Percentiles rank a stretch among this genome's conserved stretches.
phyloP scores from a whole-genome alignment of 2,329 filamentous ascomycete genomes.

The Pyrenophora graminea region DNA sequence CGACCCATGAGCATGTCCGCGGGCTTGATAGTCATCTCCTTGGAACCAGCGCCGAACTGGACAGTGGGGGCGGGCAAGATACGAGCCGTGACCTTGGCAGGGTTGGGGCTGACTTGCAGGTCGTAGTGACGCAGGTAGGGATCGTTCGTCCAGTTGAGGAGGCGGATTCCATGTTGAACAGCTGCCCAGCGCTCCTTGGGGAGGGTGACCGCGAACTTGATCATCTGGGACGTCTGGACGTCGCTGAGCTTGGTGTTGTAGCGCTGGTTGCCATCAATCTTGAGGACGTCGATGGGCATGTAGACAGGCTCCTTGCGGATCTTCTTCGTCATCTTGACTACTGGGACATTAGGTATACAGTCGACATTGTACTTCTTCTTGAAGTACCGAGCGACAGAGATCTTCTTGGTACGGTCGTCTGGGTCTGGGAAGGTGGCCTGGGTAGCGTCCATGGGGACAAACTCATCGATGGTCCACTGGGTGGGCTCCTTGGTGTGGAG shows the following conservation, averaged over 20 bases:
- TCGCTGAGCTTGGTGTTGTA: conserved; percentile 64
- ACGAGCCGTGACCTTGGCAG: conserved; percentile 68
- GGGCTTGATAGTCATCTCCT: conserved; percentile 29
- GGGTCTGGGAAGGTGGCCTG: conserved; percentile 59
- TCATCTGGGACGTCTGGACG: conserved; percentile 78
- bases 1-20: conserved; percentile 65
- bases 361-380: conserved; percentile 55
- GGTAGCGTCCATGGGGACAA: conserved; percentile 51
- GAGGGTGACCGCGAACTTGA: conserved; percentile 85
- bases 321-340: conserved; percentile 63
- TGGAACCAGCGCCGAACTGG: conserved; percentile 58
- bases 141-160: conserved; percentile 71
- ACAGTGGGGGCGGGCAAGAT: conserved; percentile 73
- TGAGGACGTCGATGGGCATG: conserved; percentile 62
- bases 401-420: conserved; percentile 61
- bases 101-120: conserved; percentile 66
- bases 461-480: conserved; percentile 57
- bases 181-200: conserved; percentile 69
- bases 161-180: conserved; percentile 69
- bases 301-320: conserved; percentile 48
- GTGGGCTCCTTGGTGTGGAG: conserved; percentile 46
- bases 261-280: conserved; percentile 59
- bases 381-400: conserved; percentile 64
- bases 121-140: conserved; percentile 73
- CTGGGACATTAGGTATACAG: conserved; percentile 56